Evolutionary conservation across 2,329 filamentous ascomycete genomes (phyloP).

Genomic region (Bipolaris victoriae): DNA sequence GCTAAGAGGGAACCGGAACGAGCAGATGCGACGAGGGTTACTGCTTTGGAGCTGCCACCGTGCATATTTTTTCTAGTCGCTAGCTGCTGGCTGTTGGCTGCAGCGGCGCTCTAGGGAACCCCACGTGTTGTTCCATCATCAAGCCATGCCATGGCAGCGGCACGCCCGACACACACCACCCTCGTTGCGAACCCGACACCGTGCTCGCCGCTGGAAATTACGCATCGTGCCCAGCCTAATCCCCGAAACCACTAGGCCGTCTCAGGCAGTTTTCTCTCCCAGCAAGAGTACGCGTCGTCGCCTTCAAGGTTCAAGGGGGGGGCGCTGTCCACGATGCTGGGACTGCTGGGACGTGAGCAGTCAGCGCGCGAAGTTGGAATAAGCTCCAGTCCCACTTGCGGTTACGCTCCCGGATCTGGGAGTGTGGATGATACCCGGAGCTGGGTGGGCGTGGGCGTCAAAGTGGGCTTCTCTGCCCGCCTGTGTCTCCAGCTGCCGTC

Average conservation of each 20-base stretch:
- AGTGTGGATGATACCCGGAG: constrained; percentile 27
- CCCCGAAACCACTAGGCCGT: constrained; percentile 10
- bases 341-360: background rate
- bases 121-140: constrained; percentile 28
- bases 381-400: constrained; percentile 43
- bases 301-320: background rate
- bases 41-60: background rate
- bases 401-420: constrained; percentile 34
- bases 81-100: constrained; percentile 4
- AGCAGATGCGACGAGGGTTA: background rate
- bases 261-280: background rate
- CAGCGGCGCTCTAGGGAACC: constrained; percentile 15
- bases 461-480: constrained; percentile 33
- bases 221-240: background rate
- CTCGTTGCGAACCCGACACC: constrained; percentile 2
- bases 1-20: background rate
- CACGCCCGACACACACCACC: background rate
- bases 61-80: background rate
- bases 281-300: background rate
- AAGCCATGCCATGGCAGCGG: constrained; percentile 10
- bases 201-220: background rate
- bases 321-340: background rate
- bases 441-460: constrained; percentile 31
- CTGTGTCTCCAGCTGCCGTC: constrained; percentile 19
- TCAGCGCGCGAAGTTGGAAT: constrained; percentile 33